Conservation (phyloP, 139 green algal genomes). For the Picochlorum sp. region DNA sequence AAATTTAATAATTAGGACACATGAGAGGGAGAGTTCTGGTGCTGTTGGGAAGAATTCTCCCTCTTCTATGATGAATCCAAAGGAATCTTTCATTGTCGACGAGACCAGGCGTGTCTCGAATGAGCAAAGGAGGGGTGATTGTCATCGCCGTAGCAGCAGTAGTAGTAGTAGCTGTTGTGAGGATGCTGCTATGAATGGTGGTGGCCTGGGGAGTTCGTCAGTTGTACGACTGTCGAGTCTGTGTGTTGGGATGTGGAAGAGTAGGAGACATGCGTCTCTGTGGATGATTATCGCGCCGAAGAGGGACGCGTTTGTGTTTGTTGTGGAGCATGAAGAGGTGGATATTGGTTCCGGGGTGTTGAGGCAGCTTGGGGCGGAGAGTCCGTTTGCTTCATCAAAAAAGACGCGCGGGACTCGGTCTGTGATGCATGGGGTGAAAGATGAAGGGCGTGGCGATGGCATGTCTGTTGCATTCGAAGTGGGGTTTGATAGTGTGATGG, state of each 20-base stretch:
- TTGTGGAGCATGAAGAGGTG: slow-evolving; percentile 3
- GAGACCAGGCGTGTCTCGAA: too few species aligned
- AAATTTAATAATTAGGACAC: too few species aligned
- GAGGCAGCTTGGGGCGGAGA: slow-evolving; percentile 19
- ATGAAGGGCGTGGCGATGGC: too few species aligned
- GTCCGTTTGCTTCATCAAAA: slow-evolving; percentile 22
- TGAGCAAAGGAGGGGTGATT: too few species aligned
- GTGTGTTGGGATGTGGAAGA: slow-evolving; percentile 15
- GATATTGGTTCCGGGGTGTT: slow-evolving; percentile 6
- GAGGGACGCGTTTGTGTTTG: background rate
- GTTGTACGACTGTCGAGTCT: background rate
- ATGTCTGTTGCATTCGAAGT: slow-evolving; percentile 37
- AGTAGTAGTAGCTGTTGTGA: background rate
- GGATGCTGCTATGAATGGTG: background rate
- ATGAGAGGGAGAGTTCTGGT: too few species aligned
- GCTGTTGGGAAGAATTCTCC: too few species aligned
- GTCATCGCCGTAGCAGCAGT: too few species aligned
- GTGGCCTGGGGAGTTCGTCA: background rate
- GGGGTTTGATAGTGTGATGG: slow-evolving; percentile 11
- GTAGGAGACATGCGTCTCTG: background rate
- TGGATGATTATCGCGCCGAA: background rate
- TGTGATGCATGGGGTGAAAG: too few species aligned
- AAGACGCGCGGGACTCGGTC: slow-evolving; percentile 11
- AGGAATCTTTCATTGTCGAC: too few species aligned
- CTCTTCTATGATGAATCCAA: too few species aligned